Evolutionary conservation across 345 rosid genomes (phyloP), one percentile per base, ranked within the genome.

Genomic region (Salix udensis): DNA sequence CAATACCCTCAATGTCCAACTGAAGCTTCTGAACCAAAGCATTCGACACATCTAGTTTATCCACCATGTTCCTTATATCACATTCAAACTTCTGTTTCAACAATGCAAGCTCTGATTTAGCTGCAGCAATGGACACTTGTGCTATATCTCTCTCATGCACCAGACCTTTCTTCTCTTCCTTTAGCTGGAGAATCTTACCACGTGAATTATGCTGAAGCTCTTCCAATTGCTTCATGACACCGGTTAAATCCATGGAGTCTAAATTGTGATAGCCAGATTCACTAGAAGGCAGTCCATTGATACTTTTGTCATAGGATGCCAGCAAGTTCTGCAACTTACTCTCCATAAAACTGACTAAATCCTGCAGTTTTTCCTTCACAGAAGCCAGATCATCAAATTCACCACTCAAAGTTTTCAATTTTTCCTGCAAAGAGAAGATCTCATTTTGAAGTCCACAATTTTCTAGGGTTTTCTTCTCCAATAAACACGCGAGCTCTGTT

Each of bases 391-490:
- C 90, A 50, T 87, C 85, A 77, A 86, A 83, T 77, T 87, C 81
- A 77, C 67, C 76, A 75, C 77, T 86, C 61, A 85, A 53, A 73
- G 83, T 72, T 83, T 76, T 85, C 79, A 90, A 76, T 75, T 89
- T 89, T 74, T 89, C 88, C 84, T 84, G 86, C 81, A 92, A 73
- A 75, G 85, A 68, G 65, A 80, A 81, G 72, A 80, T 84, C 65
- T 82, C 82, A 68, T 77, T 81, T 83, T 42, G 88, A 81, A 91
- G 90, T 86, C 83, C 74, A 67, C 53, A 79, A 71, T 83, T 87
- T 78, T 91, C 96, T 69, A 78, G 70, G 24, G 82, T 85, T 83
- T 87, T 88, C 80, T 86, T 88, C 78, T 85, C 88, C 86, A 93
- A 73, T 64, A 86, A 86, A 82, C 72, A 85, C 52, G 85, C 82